Conservation (phyloP, 1,139 yeast genomes). For the Kurtzmaniella quercitrusa region DNA sequence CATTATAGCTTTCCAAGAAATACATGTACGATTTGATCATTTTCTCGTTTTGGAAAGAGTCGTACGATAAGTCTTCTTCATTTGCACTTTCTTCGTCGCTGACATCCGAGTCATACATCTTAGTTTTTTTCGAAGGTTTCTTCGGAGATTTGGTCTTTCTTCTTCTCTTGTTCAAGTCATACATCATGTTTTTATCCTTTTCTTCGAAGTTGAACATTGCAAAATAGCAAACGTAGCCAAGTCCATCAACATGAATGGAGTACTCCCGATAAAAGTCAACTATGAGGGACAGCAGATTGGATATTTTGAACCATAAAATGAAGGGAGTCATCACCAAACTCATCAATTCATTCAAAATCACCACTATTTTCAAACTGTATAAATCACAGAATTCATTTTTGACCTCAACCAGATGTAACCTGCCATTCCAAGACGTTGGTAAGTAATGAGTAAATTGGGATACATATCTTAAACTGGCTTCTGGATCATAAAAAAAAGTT, state of each 20-base stretch:
- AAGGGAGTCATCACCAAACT: conserved; percentile 85
- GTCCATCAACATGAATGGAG: conserved; percentile 86
- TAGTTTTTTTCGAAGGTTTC: conserved; percentile 1
- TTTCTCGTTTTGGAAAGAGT: conserved; percentile 64
- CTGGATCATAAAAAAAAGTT: conserved; percentile 73
- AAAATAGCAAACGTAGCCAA: conserved; percentile 90
- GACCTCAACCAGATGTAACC: conserved; percentile 76
- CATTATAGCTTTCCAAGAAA: conserved; percentile 74
- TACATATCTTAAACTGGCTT: conserved; percentile 71
- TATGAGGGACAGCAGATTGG: conserved; percentile 66
- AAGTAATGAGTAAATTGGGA: conserved; percentile 86
- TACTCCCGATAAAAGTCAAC: conserved; percentile 88
- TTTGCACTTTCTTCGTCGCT: conserved; percentile 27
- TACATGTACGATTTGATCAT: conserved; percentile 89
- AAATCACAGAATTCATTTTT: conserved; percentile 77
- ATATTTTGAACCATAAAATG: conserved; percentile 77
- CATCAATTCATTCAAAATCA: conserved; percentile 73
- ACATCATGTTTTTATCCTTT: conserved; percentile 49
- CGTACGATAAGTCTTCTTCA: conserved; percentile 25
- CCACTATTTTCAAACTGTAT: conserved; percentile 67
- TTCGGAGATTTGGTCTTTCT: conserved; percentile 12
- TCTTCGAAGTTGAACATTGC: conserved; percentile 85
- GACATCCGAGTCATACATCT: conserved; percentile 4
- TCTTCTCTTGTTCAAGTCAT: conserved; percentile 24
- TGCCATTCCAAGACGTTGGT: conserved; percentile 83